Evolutionary conservation across 2,329 filamentous ascomycete species (phyloP).

Genomic region (Fusarium nurragi): DNA sequence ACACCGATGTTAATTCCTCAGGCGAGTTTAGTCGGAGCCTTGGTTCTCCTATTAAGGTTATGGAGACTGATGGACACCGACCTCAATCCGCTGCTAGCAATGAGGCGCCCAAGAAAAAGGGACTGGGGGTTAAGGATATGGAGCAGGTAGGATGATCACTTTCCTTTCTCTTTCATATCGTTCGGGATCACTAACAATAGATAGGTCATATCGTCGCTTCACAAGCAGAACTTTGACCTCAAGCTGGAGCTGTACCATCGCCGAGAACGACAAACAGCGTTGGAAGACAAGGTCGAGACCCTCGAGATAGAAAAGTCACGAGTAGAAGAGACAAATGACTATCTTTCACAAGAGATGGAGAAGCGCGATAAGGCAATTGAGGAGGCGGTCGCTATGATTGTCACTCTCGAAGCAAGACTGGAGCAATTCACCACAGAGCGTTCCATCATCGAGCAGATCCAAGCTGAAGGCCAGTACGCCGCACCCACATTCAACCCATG

Average conservation of each 20-base stretch:
- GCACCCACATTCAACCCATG: slow-evolving; percentile 46
- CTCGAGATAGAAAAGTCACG: slow-evolving; percentile 65
- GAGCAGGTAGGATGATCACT: slow-evolving; percentile 64
- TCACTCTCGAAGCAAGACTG: slow-evolving; percentile 68
- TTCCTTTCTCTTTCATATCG: too few species aligned
- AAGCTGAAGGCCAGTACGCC: slow-evolving; percentile 52
- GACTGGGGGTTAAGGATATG: slow-evolving; percentile 73
- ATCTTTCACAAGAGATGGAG: slow-evolving; percentile 68
- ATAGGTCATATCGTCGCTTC: slow-evolving; percentile 71
- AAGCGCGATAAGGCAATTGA: slow-evolving; percentile 75
- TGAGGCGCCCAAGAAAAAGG: slow-evolving; percentile 59
- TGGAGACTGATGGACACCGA: slow-evolving; percentile 50
- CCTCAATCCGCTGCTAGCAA: slow-evolving; percentile 55
- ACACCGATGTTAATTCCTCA: slow-evolving; percentile 52
- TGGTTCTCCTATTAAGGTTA: slow-evolving; percentile 52
- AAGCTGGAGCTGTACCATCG: slow-evolving; percentile 78
- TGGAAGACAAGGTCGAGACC: slow-evolving; percentile 67
- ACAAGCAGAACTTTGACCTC: slow-evolving; percentile 81
- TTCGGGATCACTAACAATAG: slow-evolving; percentile 7
- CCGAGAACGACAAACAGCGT: slow-evolving; percentile 67
- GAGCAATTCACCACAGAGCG: slow-evolving; percentile 64
- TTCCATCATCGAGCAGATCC: slow-evolving; percentile 62
- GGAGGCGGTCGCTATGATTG: slow-evolving; percentile 76
- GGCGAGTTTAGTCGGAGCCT: slow-evolving; percentile 51
- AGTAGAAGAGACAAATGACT: slow-evolving; percentile 66